Evolutionary conservation across 2,329 filamentous ascomycete genomes (phyloP).

Genomic region (Penicillium sp.): DNA sequence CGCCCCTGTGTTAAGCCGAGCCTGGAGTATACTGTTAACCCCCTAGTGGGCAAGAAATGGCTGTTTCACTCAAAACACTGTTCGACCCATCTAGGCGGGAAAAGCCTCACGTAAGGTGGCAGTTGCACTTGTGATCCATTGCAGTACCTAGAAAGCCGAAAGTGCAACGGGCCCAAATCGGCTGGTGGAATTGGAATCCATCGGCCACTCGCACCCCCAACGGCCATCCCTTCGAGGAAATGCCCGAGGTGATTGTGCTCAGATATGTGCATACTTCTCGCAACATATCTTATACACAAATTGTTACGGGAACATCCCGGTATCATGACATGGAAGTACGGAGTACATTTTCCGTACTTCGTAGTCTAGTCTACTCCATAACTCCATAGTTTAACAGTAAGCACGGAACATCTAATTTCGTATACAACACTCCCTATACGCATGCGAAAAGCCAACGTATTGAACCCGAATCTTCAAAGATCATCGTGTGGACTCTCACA

Average conservation of each 20-base stretch:
- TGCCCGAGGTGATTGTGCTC: not conserved
- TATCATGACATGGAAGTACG: constrained; percentile 17
- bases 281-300: not conserved
- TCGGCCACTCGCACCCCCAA: constrained; percentile 3
- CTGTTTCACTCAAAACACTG: constrained; percentile 5
- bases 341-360: not conserved
- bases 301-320: constrained; percentile 7
- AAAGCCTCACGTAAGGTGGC: constrained; percentile 4
- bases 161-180: not conserved
- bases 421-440: not conserved
- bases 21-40: not conserved
- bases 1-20: not conserved
- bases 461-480: not conserved
- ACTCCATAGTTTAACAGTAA: not conserved
- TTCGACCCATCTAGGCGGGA: not conserved
- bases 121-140: constrained; percentile 20
- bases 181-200: constrained; percentile 6
- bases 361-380: no score
- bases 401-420: not conserved
- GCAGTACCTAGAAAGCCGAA: constrained; percentile 2
- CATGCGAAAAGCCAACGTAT: constrained; percentile 6
- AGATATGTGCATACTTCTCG: not conserved
- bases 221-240: not conserved
- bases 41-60: not conserved
- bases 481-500: constrained; percentile 5